Conservation (phyloP, 1,139 yeast species). For the Candida sp. region DNA sequence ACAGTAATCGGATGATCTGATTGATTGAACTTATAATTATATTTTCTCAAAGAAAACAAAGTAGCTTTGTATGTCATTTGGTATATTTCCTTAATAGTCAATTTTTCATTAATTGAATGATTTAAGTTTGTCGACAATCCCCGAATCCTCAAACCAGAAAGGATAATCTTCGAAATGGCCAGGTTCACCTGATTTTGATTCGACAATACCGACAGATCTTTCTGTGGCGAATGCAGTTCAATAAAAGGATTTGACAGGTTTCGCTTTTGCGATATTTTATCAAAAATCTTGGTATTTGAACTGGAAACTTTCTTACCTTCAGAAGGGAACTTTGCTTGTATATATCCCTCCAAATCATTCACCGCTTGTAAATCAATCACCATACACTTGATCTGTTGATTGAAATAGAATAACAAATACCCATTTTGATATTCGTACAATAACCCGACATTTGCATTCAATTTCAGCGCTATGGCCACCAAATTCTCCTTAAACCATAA, state of each 20-base stretch:
- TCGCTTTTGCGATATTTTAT: conserved; percentile 5
- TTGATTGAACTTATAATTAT: conserved; percentile 23
- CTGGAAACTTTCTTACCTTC: background rate
- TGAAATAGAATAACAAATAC: conserved; percentile 19
- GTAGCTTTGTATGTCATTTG: conserved; percentile 43
- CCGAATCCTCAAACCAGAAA: conserved; percentile 41
- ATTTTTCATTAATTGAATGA: conserved; percentile 25
- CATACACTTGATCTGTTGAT: conserved; percentile 13
- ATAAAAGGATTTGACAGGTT: conserved; percentile 6
- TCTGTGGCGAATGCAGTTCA: background rate
- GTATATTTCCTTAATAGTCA: conserved; percentile 38
- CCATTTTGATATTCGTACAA: conserved; percentile 12
- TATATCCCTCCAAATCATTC: background rate
- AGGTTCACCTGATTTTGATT: conserved; percentile 31
- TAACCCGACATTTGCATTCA: conserved; percentile 12
- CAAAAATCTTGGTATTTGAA: conserved; percentile 8
- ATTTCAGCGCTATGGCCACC: conserved; percentile 10
- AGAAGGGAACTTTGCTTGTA: background rate
- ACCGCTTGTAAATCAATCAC: conserved; percentile 13
- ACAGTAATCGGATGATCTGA: conserved; percentile 13
- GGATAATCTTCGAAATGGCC: conserved; percentile 32
- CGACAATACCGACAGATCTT: conserved; percentile 16
- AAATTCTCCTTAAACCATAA: conserved; percentile 22
- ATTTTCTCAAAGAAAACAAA: conserved; percentile 37
- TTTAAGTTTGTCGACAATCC: conserved; percentile 29